phyloP scores from a whole-genome alignment of 768 basidiomycete species.

The Hemileccinum impolitum region DNA sequence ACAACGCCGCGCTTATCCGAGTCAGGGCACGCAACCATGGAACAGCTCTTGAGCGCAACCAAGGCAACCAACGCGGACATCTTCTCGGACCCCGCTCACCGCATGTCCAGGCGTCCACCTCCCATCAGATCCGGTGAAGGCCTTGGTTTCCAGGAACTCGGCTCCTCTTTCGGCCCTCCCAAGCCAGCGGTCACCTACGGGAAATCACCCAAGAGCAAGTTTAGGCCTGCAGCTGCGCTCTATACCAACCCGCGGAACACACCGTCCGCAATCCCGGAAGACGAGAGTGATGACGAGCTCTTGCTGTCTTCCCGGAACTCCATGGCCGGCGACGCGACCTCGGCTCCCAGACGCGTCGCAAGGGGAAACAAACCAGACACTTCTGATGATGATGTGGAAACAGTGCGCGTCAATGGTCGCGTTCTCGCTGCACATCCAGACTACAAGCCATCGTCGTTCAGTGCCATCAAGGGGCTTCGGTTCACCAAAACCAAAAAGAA shows the following conservation, averaged over 20 bases:
- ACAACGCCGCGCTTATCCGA: constrained; percentile 24
- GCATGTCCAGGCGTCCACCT: constrained; percentile 24
- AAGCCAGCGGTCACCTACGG: constrained; percentile 2
- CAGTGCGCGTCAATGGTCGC: constrained; percentile 14
- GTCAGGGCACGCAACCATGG: constrained; percentile 17
- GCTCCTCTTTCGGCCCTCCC: constrained; percentile 14
- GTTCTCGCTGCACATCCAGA: constrained; percentile 20
- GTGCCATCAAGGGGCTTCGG: constrained; percentile 17
- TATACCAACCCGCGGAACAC: not conserved
- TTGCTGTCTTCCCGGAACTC: constrained; percentile 26
- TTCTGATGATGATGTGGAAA: constrained; percentile 2
- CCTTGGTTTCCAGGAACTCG: constrained; percentile 24
- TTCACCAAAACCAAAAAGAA: constrained; percentile 35
- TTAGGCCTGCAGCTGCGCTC: not conserved
- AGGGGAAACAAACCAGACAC: constrained; percentile 1
- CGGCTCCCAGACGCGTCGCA: constrained; percentile 8
- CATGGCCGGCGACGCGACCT: constrained; percentile 6
- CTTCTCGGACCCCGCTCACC: constrained; percentile 16
- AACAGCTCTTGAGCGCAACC: constrained; percentile 5
- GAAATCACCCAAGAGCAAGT: constrained; percentile 9
- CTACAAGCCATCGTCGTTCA: constrained; percentile 16
- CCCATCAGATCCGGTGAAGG: constrained; percentile 26
- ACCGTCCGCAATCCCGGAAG: not conserved
- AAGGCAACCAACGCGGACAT: not conserved
- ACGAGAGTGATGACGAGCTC: constrained; percentile 30